Evolutionary conservation across 768 basidiomycete genomes (phyloP), one percentile per base, ranked within the genome.

Genomic region (Megacollybia marginata): DNA sequence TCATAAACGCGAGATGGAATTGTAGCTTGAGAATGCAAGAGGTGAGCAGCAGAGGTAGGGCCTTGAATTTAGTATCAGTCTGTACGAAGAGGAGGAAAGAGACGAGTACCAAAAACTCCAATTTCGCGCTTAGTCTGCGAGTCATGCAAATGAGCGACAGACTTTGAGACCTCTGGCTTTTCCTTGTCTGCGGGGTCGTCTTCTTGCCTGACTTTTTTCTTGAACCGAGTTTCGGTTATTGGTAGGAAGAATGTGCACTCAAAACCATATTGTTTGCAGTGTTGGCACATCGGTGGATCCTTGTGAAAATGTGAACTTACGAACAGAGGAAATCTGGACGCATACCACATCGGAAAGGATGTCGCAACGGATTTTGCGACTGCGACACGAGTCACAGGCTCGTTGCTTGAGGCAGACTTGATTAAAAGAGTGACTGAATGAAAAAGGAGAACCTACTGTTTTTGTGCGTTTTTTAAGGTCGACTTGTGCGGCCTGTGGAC

Each of bases 191-290:
- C 65, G 0, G 69, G 67, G 2, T 71, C 67, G 47, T 87, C 87
- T 57, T 89, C 84, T 59, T 92, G 88, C 42, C 83, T 51, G 56
- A 88, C 86, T 71, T 92, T 92, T 74, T 96, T 96, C 72, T 97
- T 97, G 78, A 97, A 99, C 16, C 96, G 85, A 0, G 96, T 99
- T 66, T 98, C 96, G 9, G 95, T 92, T 58, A 99, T 99, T 36
- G 96, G 96, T 11, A 98, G 81, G 74, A 96, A 95, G 69, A 94
- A 96, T 5, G 94, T 96, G 65, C 95, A 96, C 55, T 95, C 92
- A 57, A 93, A 90, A 42, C 80, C 78, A 59, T 92, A 92, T 62
- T 92, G 90, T 61, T 91, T 89, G 77, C 95, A 98, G 65, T 97
- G 94, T 57, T 92, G 88, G 62, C 93, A 97, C 45, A 88, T 61